These are phyloP conservation scores for Trametes hirsuta DNA, from an alignment of 1,284 basidiomycete genomes.

Conservation along the genomic window DNA sequence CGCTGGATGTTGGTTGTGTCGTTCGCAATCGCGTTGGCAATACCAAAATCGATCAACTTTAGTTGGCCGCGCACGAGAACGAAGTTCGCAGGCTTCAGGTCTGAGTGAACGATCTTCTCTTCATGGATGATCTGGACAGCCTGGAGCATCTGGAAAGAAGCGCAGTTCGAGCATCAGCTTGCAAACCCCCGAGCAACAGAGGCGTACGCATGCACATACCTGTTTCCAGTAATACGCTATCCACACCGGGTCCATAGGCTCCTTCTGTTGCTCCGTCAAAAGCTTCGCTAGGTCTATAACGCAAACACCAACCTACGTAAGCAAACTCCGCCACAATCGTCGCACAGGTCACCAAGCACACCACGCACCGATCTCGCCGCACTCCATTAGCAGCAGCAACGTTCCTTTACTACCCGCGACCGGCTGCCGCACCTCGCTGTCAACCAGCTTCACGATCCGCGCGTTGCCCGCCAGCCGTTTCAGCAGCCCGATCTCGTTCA, in stretches of 20 bases:
- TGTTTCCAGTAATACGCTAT: slow-evolving; percentile 95
- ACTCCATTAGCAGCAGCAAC: slow-evolving; percentile 90
- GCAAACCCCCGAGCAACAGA: too few species aligned
- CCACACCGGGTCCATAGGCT: slow-evolving; percentile 89
- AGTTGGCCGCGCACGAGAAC: slow-evolving; percentile 91
- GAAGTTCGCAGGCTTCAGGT: slow-evolving; percentile 96
- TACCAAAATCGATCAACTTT: slow-evolving; percentile 96
- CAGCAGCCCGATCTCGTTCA: slow-evolving; percentile 90
- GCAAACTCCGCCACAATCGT: neutral
- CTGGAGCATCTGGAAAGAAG: slow-evolving; percentile 79
- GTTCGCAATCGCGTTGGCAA: slow-evolving; percentile 95
- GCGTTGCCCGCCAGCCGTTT: slow-evolving; percentile 87
- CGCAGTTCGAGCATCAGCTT: neutral
- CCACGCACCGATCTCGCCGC: slow-evolving; percentile 75
- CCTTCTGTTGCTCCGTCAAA: slow-evolving; percentile 79
- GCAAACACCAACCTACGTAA: neutral
- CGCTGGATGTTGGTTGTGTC: slow-evolving; percentile 97
- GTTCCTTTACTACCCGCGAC: slow-evolving; percentile 67
- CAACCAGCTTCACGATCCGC: slow-evolving; percentile 87
- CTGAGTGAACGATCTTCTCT: slow-evolving; percentile 96
- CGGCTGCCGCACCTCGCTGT: slow-evolving; percentile 77
- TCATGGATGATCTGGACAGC: slow-evolving; percentile 95
- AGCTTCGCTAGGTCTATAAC: slow-evolving; percentile 73
- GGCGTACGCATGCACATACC: slow-evolving; percentile 45
- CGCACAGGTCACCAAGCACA: neutral